phyloP scores from a whole-genome alignment of 2,329 filamentous ascomycete species.

The Tolypocladium sp. region DNA sequence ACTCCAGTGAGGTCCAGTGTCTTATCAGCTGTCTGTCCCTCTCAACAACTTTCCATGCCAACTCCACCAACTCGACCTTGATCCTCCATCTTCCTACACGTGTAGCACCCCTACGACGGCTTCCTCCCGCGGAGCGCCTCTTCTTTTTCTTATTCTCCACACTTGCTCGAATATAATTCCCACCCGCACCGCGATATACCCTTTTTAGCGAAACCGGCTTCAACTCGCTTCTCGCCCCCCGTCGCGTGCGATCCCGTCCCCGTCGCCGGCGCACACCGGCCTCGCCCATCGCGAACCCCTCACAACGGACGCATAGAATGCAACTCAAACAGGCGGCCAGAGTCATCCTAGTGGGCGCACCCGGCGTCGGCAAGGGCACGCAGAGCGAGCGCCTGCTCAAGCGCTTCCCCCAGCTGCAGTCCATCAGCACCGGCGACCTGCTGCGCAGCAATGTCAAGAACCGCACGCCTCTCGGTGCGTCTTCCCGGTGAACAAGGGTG shows the following conservation, averaged over 20 bases:
- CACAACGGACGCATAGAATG: conserved; percentile 31
- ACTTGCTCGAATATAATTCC: background rate
- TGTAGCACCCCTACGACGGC: background rate
- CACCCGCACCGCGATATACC: no score
- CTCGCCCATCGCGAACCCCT: background rate
- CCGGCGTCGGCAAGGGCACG: conserved; percentile 95
- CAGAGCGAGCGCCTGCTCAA: conserved; percentile 83
- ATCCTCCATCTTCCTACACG: background rate
- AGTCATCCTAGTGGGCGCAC: conserved; percentile 89
- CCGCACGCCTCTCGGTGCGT: conserved; percentile 70
- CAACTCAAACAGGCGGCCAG: conserved; percentile 73
- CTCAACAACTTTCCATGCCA: background rate
- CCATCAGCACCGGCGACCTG: conserved; percentile 90
- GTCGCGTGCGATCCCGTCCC: background rate
- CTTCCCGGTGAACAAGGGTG: background rate
- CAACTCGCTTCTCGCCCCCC: background rate
- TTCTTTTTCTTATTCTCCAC: background rate
- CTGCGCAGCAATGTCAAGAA: conserved; percentile 87
- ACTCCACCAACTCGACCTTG: background rate
- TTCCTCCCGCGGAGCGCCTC: background rate
- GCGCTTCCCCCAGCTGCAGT: conserved; percentile 79
- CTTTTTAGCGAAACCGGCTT: background rate
- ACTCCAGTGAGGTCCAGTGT: background rate
- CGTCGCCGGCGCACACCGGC: background rate
- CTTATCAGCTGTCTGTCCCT: background rate